Conservation (phyloP, 805 yeast genomes). For the Tetrapisispora phaffii region DNA sequence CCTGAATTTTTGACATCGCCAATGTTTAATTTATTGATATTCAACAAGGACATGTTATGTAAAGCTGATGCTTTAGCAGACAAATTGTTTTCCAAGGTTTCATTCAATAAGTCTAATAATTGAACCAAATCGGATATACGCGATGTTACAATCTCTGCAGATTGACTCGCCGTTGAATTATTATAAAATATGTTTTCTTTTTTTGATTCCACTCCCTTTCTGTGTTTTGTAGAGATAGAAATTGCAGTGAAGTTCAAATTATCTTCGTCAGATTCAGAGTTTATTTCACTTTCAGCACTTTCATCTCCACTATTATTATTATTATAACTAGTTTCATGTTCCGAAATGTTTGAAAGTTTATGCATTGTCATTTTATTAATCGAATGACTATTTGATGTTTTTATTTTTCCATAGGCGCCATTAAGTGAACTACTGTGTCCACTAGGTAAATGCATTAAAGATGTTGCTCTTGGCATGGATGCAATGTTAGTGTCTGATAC, state of each 20-base stretch:
- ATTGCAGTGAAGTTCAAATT: not conserved
- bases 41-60: constrained; percentile 27
- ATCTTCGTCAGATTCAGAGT: not conserved
- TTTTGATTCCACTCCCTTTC: not conserved
- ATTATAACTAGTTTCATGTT: not conserved
- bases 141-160: constrained; percentile 14
- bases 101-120: constrained; percentile 23
- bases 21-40: constrained; percentile 24
- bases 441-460: constrained; percentile 14
- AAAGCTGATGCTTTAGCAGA: constrained; percentile 24
- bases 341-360: not conserved
- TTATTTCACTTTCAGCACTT: not conserved
- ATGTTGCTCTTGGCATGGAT: constrained; percentile 13
- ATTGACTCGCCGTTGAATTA: constrained; percentile 7
- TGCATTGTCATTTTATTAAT: not conserved
- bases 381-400: not conserved
- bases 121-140: constrained; percentile 24
- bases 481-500: constrained; percentile 1
- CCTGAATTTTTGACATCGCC: constrained; percentile 11
- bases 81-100: constrained; percentile 25
- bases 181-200: constrained; percentile 4
- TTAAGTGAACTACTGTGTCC: not conserved
- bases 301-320: not conserved
- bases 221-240: not conserved
- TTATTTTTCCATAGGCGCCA: not conserved